phyloP scores from a whole-genome alignment of 2,329 filamentous ascomycete species.

The Nigrospora oryzae region DNA sequence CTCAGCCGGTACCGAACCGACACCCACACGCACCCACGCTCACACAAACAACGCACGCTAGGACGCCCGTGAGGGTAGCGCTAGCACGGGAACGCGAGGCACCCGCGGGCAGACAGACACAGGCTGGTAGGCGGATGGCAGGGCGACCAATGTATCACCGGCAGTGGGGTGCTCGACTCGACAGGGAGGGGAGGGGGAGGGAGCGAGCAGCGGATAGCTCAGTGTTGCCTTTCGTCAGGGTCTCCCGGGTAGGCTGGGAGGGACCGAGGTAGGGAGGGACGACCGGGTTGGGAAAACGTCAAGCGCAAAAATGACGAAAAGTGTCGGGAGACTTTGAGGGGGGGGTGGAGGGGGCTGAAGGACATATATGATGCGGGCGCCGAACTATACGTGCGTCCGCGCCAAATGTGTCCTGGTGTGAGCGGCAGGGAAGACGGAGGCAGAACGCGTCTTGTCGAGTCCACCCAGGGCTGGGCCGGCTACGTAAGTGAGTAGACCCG shows the following conservation, averaged over 20 bases:
- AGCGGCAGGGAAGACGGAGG: conserved; percentile 8
- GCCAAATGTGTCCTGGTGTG: conserved; percentile 9
- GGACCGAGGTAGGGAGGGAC: conserved; percentile 8
- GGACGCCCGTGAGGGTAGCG: too few relatives aligned
- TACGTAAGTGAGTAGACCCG: conserved; percentile 12
- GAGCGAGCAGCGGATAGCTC: too few relatives aligned
- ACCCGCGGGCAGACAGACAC: too few relatives aligned
- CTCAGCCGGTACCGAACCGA: too few relatives aligned
- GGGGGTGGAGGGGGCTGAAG: conserved; percentile 4
- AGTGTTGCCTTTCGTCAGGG: conserved; percentile 5
- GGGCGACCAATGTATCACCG: too few relatives aligned
- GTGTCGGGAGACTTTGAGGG: conserved; percentile 7
- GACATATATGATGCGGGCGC: conserved; percentile 10
- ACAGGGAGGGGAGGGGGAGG: too few relatives aligned
- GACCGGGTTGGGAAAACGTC: conserved; percentile 9
- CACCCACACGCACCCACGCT: too few relatives aligned
- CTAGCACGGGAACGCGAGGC: too few relatives aligned
- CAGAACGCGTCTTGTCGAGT: conserved; percentile 8
- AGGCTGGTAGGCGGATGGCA: too few relatives aligned
- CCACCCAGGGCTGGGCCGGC: conserved; percentile 8
- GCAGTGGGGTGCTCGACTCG: too few relatives aligned
- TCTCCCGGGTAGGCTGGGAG: conserved; percentile 7
- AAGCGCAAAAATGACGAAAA: conserved; percentile 9
- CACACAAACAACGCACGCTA: too few relatives aligned
- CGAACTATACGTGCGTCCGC: conserved; percentile 10